A percentile compares a stretch with the other conserved stretches of the same genome.
Evolutionary conservation across 2,329 filamentous ascomycete genomes (phyloP).

Genomic region (Cladosporium sp.): DNA sequence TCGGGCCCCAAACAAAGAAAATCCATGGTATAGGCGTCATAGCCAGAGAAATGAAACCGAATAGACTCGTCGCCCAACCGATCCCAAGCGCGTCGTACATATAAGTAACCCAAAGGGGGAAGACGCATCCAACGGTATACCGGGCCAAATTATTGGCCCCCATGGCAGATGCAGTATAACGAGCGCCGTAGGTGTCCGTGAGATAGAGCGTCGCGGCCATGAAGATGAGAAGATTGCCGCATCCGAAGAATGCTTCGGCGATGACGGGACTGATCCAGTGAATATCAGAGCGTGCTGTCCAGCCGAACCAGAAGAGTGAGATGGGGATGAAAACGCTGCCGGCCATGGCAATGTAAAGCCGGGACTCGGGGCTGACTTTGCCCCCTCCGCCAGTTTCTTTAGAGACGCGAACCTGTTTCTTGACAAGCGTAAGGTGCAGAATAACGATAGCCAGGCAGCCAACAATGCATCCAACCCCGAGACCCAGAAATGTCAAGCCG

Average conservation of each 20-base stretch:
- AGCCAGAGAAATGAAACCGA: slow-evolving; percentile 34
- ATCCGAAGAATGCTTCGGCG: slow-evolving; percentile 37
- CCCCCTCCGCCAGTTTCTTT: slow-evolving; percentile 10
- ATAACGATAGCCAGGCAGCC: slow-evolving; percentile 6
- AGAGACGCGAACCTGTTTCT: background rate
- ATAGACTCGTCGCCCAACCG: slow-evolving; percentile 36
- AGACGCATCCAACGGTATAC: slow-evolving; percentile 53
- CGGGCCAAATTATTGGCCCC: slow-evolving; percentile 55
- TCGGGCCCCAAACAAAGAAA: slow-evolving; percentile 33
- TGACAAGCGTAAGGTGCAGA: slow-evolving; percentile 3
- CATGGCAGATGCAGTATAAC: slow-evolving; percentile 51
- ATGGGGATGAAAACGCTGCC: slow-evolving; percentile 15
- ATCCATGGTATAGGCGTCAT: slow-evolving; percentile 36
- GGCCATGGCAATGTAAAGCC: slow-evolving; percentile 15
- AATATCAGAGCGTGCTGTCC: slow-evolving; percentile 28
- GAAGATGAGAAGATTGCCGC: slow-evolving; percentile 35
- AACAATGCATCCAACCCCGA: slow-evolving; percentile 20
- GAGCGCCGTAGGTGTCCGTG: slow-evolving; percentile 50
- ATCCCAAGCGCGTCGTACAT: slow-evolving; percentile 36
- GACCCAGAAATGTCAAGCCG: slow-evolving; percentile 24
- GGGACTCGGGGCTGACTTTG: slow-evolving; percentile 13
- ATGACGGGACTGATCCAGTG: slow-evolving; percentile 35
- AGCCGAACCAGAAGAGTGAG: slow-evolving; percentile 33
- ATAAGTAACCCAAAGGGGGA: slow-evolving; percentile 49
- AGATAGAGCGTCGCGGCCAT: slow-evolving; percentile 40